phyloP scores from a whole-genome alignment of 78 protist species.

The Dictyostelium capitatum region DNA sequence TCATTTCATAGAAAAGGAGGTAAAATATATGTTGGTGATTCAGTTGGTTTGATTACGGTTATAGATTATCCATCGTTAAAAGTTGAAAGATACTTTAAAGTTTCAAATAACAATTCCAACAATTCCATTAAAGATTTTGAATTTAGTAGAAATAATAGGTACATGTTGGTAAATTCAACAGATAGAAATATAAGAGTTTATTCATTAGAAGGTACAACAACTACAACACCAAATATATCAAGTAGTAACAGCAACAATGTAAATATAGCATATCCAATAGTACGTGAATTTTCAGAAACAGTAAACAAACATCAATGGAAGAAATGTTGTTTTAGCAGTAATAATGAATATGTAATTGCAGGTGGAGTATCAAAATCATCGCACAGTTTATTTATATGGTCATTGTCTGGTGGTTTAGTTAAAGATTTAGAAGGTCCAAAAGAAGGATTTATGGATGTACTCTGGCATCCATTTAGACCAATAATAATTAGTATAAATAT shows the following conservation, averaged over 20 bases:
- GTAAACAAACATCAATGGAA: slow-evolving; percentile 87
- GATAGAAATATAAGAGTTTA: slow-evolving; percentile 64
- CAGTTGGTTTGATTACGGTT: slow-evolving; percentile 3
- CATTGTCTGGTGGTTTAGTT: slow-evolving; percentile 57
- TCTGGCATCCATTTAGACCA: slow-evolving; percentile 87
- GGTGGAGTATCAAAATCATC: slow-evolving; percentile 67
- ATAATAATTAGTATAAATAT: slow-evolving; percentile 25
- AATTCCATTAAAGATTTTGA: slow-evolving; percentile 37
- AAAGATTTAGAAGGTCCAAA: slow-evolving; percentile 89
- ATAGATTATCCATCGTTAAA: slow-evolving; percentile 4
- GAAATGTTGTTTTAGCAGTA: slow-evolving; percentile 58
- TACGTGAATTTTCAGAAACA: slow-evolving; percentile 60
- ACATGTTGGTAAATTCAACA: slow-evolving; percentile 42
- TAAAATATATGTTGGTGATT: slow-evolving; percentile 52
- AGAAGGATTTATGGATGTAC: slow-evolving; percentile 78
- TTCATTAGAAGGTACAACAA: background rate
- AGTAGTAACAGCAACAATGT: no score
- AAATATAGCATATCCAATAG: background rate
- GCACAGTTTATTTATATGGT: slow-evolving; percentile 81
- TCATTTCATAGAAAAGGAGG: slow-evolving; percentile 52
- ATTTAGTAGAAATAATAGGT: slow-evolving; percentile 66
- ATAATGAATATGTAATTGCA: slow-evolving; percentile 71
- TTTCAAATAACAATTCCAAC: background rate
- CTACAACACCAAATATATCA: no score
- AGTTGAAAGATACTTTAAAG: slow-evolving; percentile 23